Evolutionary conservation across 345 rosid genomes (phyloP).

Genomic region (Salix viminalis): DNA sequence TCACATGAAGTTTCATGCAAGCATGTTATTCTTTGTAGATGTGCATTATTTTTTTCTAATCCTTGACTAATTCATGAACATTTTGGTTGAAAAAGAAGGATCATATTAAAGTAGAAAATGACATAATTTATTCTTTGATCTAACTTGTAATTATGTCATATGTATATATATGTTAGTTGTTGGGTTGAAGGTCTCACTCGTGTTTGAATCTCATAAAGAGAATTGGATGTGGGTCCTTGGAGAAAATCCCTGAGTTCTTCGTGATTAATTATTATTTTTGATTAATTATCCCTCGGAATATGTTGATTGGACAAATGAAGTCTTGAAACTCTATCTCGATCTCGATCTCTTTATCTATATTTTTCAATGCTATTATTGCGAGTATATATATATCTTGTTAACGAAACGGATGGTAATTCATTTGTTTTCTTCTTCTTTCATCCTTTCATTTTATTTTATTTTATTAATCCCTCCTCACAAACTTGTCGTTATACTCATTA

Average conservation of each 20-base stretch:
- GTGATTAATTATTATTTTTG: too few relatives aligned
- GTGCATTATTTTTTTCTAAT: not conserved
- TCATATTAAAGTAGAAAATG: not conserved
- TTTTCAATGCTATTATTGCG: too few relatives aligned
- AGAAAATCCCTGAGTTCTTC: not conserved
- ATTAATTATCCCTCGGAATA: too few relatives aligned
- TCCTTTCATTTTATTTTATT: too few relatives aligned
- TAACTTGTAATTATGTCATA: not conserved
- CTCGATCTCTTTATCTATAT: too few relatives aligned
- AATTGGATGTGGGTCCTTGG: not conserved
- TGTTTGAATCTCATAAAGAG: not conserved
- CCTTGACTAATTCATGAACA: not conserved
- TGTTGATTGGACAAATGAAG: too few relatives aligned
- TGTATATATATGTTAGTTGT: not conserved
- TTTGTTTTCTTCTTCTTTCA: too few relatives aligned
- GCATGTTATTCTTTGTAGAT: not conserved
- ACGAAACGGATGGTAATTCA: too few relatives aligned
- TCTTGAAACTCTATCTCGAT: too few relatives aligned
- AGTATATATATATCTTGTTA: too few relatives aligned
- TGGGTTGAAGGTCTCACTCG: not conserved
- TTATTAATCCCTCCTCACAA: too few relatives aligned
- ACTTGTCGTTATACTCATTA: too few relatives aligned
- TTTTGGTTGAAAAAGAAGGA: not conserved
- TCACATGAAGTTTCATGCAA: not conserved
- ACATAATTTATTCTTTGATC: not conserved